Evolutionary conservation across 192 early-diverging fungal species (phyloP), one percentile per base, ranked within the genome.

Genomic region (Entomortierella beljakovae): DNA sequence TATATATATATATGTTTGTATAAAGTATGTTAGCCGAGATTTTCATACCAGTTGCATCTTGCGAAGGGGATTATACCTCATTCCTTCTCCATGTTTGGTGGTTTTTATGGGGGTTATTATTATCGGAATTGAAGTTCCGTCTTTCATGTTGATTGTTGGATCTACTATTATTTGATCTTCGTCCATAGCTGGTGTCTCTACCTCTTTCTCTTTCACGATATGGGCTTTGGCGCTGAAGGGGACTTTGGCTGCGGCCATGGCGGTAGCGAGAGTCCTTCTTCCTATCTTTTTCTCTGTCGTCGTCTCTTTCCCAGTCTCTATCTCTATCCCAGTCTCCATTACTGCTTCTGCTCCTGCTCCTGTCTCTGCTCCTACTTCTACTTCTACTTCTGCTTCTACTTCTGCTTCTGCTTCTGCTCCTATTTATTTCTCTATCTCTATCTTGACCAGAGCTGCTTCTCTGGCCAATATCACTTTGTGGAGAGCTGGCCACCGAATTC

Each of bases 81-180:
- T n/a, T n/a, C 49, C 65, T 35, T 40, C 60, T 52, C 69, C 69
- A 57, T 11, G 57, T n/a, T 6, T 49, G 18, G 25, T 69, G 67
- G 38, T 60, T 37, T 3, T 33, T 54, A 18, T 62, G 40, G 20
- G 28, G 59, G 6, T 43, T 7, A 15, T 31, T 64, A 20, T 13
- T 46, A n/a, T 42, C 54, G 32, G 18, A 13, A 4, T 42, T 6
- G 11, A 18, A 33, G 46, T 25, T 50, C 29, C 61, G 29, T 10
- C 33, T n/a, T 31, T 46, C 2, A 6, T 46, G 57, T 22, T 60
- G 15, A 10, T 26, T 25, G 16, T 60, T 22, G 8, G 38, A 23
- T 40, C 57, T 33, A 33, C 69, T 63, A 23, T 68, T 56, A 37
- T 9, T n/a, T 2, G 20, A 40, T 25, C 31, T 57, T 33, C 32